Conservation (phyloP, 768 basidiomycete species). For the Hysterangium stoloniferum region DNA sequence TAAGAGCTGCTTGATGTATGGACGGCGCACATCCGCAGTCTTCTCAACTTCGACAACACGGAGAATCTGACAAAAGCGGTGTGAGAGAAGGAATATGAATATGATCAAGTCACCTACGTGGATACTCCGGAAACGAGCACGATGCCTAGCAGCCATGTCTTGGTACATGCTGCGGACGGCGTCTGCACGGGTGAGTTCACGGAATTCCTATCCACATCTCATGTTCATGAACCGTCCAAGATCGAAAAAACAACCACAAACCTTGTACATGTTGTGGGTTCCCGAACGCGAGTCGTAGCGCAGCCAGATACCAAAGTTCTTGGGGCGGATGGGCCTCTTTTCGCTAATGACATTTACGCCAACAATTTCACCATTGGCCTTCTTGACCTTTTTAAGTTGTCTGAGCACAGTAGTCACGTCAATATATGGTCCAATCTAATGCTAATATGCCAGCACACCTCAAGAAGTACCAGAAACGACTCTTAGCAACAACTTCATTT, state of each 20-base stretch:
- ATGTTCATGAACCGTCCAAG: neutral
- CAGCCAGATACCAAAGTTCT: conserved; percentile 99
- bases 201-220: conserved; percentile 57
- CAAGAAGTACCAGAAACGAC: conserved; percentile 99
- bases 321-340: conserved; percentile 96
- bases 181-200: conserved; percentile 88
- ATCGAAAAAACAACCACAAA: conserved; percentile 15
- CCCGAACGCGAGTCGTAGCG: conserved; percentile 99
- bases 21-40: conserved; percentile 83
- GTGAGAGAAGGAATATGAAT: neutral
- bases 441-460: conserved; percentile 40
- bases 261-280: conserved; percentile 99
- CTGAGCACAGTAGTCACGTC: conserved; percentile 28
- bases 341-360: conserved; percentile 96
- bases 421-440: neutral
- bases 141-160: conserved; percentile 99
- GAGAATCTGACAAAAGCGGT: conserved; percentile 61
- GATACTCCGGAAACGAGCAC: conserved; percentile 98
- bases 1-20: conserved; percentile 97
- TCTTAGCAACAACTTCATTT: conserved; percentile 98
- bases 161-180: conserved; percentile 97
- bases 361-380: conserved; percentile 98
- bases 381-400: conserved; percentile 98
- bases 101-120: conserved; percentile 50
- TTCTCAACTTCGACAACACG: conserved; percentile 96